Evolutionary conservation across 345 rosid genomes (phyloP).

Genomic region (Eucalyptus cladocalyx): DNA sequence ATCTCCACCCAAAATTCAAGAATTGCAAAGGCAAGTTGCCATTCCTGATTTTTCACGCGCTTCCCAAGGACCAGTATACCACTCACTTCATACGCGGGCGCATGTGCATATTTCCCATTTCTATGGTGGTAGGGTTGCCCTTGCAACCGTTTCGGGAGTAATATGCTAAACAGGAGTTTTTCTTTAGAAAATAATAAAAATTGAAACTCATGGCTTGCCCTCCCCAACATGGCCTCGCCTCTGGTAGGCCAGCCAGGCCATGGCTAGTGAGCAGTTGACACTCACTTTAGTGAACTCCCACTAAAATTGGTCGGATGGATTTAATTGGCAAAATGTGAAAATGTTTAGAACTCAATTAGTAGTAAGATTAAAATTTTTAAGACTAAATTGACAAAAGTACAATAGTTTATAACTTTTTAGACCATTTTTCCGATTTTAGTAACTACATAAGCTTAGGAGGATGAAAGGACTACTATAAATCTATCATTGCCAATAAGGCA

Average conservation of each 20-base stretch:
- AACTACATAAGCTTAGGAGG: background rate
- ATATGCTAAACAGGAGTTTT: background rate
- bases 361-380: too few relatives aligned
- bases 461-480: background rate
- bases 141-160: background rate
- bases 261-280: too few relatives aligned
- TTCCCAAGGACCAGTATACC: background rate
- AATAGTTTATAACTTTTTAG: too few relatives aligned
- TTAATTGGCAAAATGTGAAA: rapidly evolving
- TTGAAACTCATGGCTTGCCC: too few relatives aligned
- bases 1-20: background rate
- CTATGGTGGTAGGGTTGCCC: background rate
- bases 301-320: too few relatives aligned
- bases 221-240: too few relatives aligned
- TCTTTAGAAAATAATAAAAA: background rate
- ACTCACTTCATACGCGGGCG: background rate
- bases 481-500: rapidly evolving
- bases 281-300: too few relatives aligned
- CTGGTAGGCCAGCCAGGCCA: rapidly evolving
- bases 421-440: too few relatives aligned
- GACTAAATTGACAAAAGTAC: rapidly evolving
- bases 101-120: background rate
- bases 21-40: background rate
- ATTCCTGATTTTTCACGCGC: background rate
- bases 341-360: too few relatives aligned